Evolutionary conservation across 441 rosid genomes (phyloP).

Genomic region (Populus hybrid): DNA sequence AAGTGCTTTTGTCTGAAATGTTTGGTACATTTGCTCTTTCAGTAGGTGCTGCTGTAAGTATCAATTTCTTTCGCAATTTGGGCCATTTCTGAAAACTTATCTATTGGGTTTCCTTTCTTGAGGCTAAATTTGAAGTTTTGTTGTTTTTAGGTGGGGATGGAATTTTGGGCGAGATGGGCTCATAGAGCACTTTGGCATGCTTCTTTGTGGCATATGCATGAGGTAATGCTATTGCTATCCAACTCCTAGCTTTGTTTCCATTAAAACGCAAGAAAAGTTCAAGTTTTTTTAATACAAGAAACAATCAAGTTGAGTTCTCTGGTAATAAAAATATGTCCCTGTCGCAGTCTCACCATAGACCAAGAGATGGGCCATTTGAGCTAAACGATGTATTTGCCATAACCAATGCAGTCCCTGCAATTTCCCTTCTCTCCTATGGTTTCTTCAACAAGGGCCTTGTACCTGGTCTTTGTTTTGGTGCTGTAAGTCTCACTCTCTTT

Average conservation of each 20-base stretch:
- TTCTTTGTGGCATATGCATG: conserved; percentile 90
- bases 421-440: conserved; percentile 64
- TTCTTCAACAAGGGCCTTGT: conserved; percentile 75
- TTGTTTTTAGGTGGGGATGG: conserved; percentile 83
- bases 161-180: conserved; percentile 99
- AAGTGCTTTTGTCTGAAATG: conserved; percentile 69
- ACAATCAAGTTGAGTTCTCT: background rate
- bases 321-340: background rate
- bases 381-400: conserved; percentile 86
- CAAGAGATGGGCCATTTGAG: conserved; percentile 89
- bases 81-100: background rate
- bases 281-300: background rate
- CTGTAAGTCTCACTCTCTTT: conserved; percentile 44
- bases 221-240: conserved; percentile 29
- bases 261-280: background rate
- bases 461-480: conserved; percentile 93
- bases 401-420: conserved; percentile 76
- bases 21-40: conserved; percentile 93
- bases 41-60: conserved; percentile 90
- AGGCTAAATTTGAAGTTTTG: conserved; percentile 5
- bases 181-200: conserved; percentile 96
- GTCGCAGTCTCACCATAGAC: conserved; percentile 72
- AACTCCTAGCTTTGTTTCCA: background rate
- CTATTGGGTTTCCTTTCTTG: background rate
- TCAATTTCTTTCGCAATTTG: background rate